These are phyloP conservation scores for Lichtheimia ramosa DNA, from an alignment of 371 early-diverging fungal genomes.

Conservation along the genomic window DNA sequence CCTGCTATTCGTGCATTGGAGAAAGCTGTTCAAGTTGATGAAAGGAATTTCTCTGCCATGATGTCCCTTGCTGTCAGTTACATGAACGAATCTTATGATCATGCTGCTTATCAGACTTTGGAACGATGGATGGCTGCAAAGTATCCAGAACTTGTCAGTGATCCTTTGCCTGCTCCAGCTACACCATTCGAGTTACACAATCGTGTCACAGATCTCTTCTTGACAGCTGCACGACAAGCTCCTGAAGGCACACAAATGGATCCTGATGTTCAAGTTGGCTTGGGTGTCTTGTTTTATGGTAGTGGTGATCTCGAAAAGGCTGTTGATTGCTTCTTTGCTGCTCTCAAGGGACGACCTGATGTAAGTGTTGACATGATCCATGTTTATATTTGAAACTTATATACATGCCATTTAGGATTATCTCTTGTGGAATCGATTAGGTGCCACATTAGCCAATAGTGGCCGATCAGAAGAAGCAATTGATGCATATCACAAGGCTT, in stretches of 20 bases:
- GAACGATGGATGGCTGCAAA: constrained; percentile 50
- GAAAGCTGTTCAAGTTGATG: constrained; percentile 64
- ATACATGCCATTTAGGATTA: constrained; percentile 68
- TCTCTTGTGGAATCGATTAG: constrained; percentile 94
- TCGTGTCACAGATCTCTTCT: constrained; percentile 72
- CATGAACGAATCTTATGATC: constrained; percentile 83
- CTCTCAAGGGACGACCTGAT: constrained; percentile 87
- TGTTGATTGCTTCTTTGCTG: constrained; percentile 95
- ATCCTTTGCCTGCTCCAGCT: constrained; percentile 23
- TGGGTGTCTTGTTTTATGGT: constrained; percentile 94
- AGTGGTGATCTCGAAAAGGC: constrained; percentile 91
- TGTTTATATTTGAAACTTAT: no score
- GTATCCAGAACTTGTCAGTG: constrained; percentile 34
- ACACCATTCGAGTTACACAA: constrained; percentile 64
- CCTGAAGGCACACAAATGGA: constrained; percentile 77
- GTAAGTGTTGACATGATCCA: constrained; percentile 36
- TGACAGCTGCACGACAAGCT: constrained; percentile 76
- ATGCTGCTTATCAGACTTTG: constrained; percentile 52
- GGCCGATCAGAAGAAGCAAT: constrained; percentile 81
- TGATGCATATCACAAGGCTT: constrained; percentile 92
- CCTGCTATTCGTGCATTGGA: constrained; percentile 83
- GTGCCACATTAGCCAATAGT: constrained; percentile 95
- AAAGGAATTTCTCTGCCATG: constrained; percentile 63
- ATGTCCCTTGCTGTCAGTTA: constrained; percentile 93
- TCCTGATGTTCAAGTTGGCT: constrained; percentile 91